phyloP scores from a whole-genome alignment of 495 filamentous ascomycete species.

The Aspergillus mulundensis region DNA sequence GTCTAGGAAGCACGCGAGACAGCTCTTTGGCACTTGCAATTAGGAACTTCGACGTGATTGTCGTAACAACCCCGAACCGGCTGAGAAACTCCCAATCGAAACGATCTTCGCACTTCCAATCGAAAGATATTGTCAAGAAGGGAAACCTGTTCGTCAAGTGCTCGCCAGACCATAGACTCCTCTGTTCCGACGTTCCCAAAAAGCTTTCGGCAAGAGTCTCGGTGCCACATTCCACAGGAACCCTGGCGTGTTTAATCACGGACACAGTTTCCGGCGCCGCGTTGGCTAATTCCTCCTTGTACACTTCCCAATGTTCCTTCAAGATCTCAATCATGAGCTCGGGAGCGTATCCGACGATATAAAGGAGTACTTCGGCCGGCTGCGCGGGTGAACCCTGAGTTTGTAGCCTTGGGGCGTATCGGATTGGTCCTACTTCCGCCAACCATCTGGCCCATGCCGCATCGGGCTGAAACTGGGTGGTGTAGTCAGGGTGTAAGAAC shows the following conservation, averaged over 20 bases:
- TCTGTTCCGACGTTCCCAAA: neutral
- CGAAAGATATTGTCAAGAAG: neutral
- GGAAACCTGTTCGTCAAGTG: neutral
- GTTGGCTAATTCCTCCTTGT: neutral
- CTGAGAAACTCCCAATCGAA: neutral
- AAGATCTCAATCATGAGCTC: neutral
- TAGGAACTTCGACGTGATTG: neutral
- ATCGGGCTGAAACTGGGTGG: too few relatives aligned
- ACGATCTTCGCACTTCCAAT: neutral
- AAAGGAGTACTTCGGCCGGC: neutral
- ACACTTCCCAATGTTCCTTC: neutral
- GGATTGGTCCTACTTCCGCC: neutral
- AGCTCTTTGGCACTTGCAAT: neutral
- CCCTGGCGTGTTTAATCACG: neutral
- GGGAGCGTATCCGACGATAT: neutral
- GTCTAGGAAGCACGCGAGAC: neutral
- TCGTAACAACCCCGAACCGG: neutral
- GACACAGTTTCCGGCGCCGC: neutral
- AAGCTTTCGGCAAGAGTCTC: neutral
- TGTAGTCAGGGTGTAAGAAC: neutral
- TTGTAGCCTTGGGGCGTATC: neutral
- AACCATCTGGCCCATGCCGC: neutral
- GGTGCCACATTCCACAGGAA: conserved; percentile 4
- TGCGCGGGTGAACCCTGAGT: neutral
- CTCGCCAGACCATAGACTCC: neutral